Conservation (phyloP, 306 rosid species). For the Aeschynomene evenia region DNA sequence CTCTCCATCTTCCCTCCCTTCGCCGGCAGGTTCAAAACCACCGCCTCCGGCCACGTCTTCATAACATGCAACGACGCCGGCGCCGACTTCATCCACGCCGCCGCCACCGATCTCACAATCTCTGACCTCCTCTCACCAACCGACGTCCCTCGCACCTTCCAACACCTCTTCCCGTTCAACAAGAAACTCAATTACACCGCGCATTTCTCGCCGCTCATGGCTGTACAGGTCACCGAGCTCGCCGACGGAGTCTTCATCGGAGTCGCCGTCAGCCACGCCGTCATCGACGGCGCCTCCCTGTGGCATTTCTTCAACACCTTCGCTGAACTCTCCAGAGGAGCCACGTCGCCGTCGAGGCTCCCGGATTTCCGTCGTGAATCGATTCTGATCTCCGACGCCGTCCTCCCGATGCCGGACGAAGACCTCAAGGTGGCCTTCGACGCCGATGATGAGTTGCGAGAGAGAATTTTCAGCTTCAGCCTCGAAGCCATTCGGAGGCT, state of each 20-base stretch:
- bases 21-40: conserved; percentile 65
- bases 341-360: neutral
- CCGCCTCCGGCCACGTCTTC: conserved; percentile 48
- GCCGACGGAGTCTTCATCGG: conserved; percentile 77
- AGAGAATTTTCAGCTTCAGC: conserved; percentile 72
- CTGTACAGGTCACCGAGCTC: conserved; percentile 69
- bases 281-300: conserved; percentile 69
- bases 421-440: conserved; percentile 59
- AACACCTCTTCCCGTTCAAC: conserved; percentile 56
- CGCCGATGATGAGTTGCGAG: conserved; percentile 43
- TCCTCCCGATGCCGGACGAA: conserved; percentile 52
- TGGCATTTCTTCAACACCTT: conserved; percentile 95
- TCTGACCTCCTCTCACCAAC: conserved; percentile 48
- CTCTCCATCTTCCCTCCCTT: conserved; percentile 76
- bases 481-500: conserved; percentile 51
- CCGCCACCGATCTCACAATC: conserved; percentile 24
- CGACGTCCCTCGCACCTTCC: conserved; percentile 43
- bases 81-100: conserved; percentile 58
- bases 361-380: conserved; percentile 70
- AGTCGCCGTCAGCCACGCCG: conserved; percentile 64
- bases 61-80: conserved; percentile 78
- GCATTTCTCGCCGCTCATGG: conserved; percentile 58
- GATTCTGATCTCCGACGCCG: conserved; percentile 42
- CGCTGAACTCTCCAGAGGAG: conserved; percentile 49
- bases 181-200: conserved; percentile 60